Evolutionary conservation across 2,329 filamentous ascomycete genomes (phyloP).

Genomic region (Fusarium sp.): DNA sequence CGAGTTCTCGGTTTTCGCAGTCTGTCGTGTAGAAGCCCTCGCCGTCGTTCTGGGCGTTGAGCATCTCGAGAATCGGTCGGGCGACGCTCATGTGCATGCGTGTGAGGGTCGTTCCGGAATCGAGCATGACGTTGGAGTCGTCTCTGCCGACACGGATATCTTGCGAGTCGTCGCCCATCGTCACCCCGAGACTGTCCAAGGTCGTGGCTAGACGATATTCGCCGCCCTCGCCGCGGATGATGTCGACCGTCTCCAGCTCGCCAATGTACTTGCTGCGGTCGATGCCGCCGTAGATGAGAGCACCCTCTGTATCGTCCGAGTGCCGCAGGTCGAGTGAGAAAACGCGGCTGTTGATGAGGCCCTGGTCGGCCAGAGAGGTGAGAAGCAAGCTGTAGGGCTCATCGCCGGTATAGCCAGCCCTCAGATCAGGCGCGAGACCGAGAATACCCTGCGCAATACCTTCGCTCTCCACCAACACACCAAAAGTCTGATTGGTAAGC

Average conservation of each 20-base stretch:
- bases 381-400: conserved; percentile 63
- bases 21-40: conserved; percentile 56
- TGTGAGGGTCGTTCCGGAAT: conserved; percentile 62
- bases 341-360: conserved; percentile 58
- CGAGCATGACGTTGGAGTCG: conserved; percentile 58
- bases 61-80: conserved; percentile 53
- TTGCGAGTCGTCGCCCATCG: conserved; percentile 31
- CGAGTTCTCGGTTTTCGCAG: conserved; percentile 51
- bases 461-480: conserved; percentile 56
- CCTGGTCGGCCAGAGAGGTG: conserved; percentile 58
- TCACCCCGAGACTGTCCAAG: conserved; percentile 47
- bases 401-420: conserved; percentile 50
- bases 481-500: conserved; percentile 59
- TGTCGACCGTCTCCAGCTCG: conserved; percentile 53
- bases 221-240: conserved; percentile 51
- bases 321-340: conserved; percentile 62
- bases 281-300: conserved; percentile 63
- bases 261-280: conserved; percentile 63
- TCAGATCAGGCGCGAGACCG: conserved; percentile 57
- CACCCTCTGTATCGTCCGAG: conserved; percentile 54
- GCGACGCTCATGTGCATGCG: conserved; percentile 56
- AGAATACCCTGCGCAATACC: conserved; percentile 62
- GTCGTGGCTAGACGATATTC: conserved; percentile 51
- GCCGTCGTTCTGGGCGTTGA: conserved; percentile 53
- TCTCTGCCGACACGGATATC: conserved; percentile 41